These are phyloP conservation scores for Coleophoma cylindrospora DNA, from an alignment of 2,329 filamentous ascomycete genomes.

Conservation along the genomic window DNA sequence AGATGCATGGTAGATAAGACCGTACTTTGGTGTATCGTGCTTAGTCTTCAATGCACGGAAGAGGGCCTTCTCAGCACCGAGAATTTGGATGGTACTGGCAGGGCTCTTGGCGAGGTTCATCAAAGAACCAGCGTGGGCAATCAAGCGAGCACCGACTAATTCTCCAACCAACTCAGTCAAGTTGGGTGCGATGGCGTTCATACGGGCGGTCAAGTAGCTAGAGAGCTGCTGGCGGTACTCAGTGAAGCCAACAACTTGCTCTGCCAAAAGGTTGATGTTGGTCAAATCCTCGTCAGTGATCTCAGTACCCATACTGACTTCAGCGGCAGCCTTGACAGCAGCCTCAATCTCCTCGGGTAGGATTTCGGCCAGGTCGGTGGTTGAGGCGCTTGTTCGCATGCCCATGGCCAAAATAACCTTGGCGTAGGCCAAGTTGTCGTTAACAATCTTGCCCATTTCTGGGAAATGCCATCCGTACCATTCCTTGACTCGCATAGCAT, in stretches of 20 bases:
- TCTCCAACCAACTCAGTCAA: constrained; percentile 89
- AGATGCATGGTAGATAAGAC: constrained; percentile 87
- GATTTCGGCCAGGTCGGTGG: constrained; percentile 78
- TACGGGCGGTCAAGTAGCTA: constrained; percentile 84
- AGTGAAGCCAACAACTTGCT: constrained; percentile 88
- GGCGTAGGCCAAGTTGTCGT: constrained; percentile 94
- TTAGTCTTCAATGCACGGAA: constrained; percentile 99
- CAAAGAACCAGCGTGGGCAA: constrained; percentile 90
- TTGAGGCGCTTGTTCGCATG: constrained; percentile 75
- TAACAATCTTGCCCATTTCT: constrained; percentile 93
- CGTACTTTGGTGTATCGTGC: constrained; percentile 98
- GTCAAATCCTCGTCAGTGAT: constrained; percentile 89
- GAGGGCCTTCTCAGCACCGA: constrained; percentile 96
- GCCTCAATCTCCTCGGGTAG: constrained; percentile 92
- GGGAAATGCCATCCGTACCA: constrained; percentile 99
- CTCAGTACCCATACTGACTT: constrained; percentile 98
- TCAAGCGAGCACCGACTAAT: constrained; percentile 88
- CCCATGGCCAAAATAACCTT: constrained; percentile 85
- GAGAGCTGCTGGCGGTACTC: constrained; percentile 87
- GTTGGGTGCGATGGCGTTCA: constrained; percentile 96
- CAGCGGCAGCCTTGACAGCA: constrained; percentile 87
- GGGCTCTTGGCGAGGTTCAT: constrained; percentile 94
- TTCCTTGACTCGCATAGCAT: constrained; percentile 98
- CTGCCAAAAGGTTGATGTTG: constrained; percentile 86
- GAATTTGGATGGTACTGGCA: constrained; percentile 93